These are phyloP conservation scores for Trichoderma harzianum DNA, from an alignment of 2,329 filamentous ascomycete genomes.

Conservation along the genomic window DNA sequence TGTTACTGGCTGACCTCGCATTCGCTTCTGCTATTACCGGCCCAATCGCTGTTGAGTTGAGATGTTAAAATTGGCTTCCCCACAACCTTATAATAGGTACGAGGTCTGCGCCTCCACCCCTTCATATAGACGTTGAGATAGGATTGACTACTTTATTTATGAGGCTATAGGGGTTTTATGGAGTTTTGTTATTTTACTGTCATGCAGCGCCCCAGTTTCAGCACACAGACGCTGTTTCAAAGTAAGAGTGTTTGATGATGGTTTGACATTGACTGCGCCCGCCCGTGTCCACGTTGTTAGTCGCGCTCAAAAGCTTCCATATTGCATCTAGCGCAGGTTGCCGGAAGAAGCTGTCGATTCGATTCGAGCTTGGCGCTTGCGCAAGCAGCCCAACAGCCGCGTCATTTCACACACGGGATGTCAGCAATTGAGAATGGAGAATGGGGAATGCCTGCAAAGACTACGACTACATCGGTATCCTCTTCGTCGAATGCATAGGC, in stretches of 20 bases:
- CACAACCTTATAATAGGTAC: not conserved
- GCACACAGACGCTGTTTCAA: not conserved
- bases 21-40: not conserved
- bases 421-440: not conserved
- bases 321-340: not conserved
- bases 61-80: not conserved
- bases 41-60: not conserved
- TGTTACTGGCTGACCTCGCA: not conserved
- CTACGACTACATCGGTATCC: too few relatives aligned
- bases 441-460: not conserved
- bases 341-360: not conserved
- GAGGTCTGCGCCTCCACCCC: not conserved
- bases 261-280: not conserved
- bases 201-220: not conserved
- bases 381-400: not conserved
- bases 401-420: not conserved
- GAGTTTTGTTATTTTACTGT: not conserved
- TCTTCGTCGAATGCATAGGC: not conserved
- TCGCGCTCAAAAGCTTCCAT: not conserved
- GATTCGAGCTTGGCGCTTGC: not conserved
- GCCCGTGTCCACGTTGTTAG: not conserved
- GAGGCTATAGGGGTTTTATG: not conserved
- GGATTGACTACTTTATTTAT: not conserved
- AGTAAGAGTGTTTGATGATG: not conserved
- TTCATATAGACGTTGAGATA: not conserved